Evolutionary conservation across 306 rosid genomes (phyloP).

Genomic region (Echinosophora koreensis): DNA sequence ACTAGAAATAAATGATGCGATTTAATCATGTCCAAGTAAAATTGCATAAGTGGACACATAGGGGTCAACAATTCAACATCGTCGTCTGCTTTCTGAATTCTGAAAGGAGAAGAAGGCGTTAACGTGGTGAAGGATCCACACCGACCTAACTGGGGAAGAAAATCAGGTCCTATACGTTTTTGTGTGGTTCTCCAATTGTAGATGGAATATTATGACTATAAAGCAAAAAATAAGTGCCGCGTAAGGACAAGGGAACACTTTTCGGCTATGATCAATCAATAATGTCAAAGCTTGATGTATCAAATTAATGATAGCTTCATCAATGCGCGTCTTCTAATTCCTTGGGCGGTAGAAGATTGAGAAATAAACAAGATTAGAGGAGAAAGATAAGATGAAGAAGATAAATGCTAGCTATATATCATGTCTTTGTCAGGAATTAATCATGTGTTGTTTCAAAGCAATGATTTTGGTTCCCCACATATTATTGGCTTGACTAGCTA

Average conservation of each 20-base stretch:
- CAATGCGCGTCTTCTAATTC: neutral
- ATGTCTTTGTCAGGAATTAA: neutral
- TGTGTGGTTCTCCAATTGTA: neutral
- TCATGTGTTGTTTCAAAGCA: neutral
- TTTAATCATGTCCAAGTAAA: neutral
- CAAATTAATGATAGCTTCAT: slow-evolving; percentile 8
- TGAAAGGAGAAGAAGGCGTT: neutral
- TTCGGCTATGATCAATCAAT: slow-evolving; percentile 19
- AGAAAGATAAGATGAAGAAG: neutral
- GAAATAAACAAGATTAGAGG: neutral
- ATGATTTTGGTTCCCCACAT: neutral
- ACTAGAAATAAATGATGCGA: neutral
- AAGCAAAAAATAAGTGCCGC: slow-evolving; percentile 16
- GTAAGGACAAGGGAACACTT: slow-evolving; percentile 43
- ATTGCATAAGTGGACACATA: neutral
- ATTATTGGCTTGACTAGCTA: neutral
- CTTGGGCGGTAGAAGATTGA: neutral
- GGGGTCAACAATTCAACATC: slow-evolving; percentile 33
- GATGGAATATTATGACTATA: neutral
- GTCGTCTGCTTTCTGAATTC: neutral
- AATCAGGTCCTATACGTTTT: neutral
- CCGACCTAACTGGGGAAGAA: neutral
- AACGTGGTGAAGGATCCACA: neutral
- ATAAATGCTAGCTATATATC: neutral
- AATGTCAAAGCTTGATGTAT: neutral